Evolutionary conservation across 108 stramenopile genomes (phyloP), one percentile per base, ranked within the genome.

Genomic region (Cylindrotheca closterium): DNA sequence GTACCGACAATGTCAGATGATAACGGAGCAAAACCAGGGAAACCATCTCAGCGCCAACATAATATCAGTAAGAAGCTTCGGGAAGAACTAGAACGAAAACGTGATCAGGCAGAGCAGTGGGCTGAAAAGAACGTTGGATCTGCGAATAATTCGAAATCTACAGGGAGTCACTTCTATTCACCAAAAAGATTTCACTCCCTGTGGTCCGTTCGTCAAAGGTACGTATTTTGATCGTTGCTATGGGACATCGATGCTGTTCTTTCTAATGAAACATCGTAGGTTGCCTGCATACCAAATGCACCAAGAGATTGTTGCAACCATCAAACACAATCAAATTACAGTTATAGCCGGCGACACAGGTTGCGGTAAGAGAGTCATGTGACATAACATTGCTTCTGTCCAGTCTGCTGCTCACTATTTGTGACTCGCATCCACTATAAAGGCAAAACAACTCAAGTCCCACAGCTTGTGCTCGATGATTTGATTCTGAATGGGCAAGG

Each of bases 391-490:
- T 28, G 24, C 25, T 22, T 24, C 17, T 21, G 19, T 17, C 42
- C 24, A 3, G 2, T 8, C 34, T 24, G 15, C 49, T 23, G 4
- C 5, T 27, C 12, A 1, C 23, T 51, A 22, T 51, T 22, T 22
- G n/a, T 51, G 50, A 22, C 17, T 18, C 23, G 8, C 42, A 12
- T 8, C 21, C 23, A 29, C 30, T 30, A 18, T 77, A 10, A 18
- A 57, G 48, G 30, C 23, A 60, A 67, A 49, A 74, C 70, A 17
- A 82, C 82, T 4, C 82, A 83, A 55, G 79, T 84, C 2, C 83
- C 83, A 1, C 94, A 95, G 73, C 81, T 91, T 33, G 77, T 98
- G 3, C 71, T 96, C 21, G 97, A 96, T 66, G 89, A 88, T 55
- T 26, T 87, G 48, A 91, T 93, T 33, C 31, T 56, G 31, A 69